phyloP scores from a whole-genome alignment of 2,329 filamentous ascomycete species.

The Neocucurbitaria cava region DNA sequence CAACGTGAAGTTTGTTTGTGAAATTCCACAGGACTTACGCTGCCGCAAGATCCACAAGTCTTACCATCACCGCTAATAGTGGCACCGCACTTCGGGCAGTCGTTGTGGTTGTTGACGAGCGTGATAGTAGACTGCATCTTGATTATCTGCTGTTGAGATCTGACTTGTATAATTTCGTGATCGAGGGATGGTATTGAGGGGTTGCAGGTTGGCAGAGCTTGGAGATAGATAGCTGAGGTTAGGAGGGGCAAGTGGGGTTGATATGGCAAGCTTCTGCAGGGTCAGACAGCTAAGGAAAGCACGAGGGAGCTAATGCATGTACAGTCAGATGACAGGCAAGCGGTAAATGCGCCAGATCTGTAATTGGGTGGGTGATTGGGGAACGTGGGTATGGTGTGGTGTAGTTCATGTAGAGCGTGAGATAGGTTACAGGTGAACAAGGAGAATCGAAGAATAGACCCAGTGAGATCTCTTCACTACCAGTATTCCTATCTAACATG shows the following conservation, averaged over 20 bases:
- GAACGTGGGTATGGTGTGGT: conserved; percentile 14
- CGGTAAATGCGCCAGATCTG: conserved; percentile 23
- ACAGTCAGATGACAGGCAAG: conserved; percentile 40
- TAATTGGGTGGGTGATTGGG: conserved; percentile 29
- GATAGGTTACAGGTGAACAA: conserved; percentile 1
- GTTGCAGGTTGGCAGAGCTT: conserved; percentile 6
- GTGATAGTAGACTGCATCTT: conserved; percentile 37
- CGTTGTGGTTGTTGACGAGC: conserved; percentile 41
- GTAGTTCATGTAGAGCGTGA: conserved; percentile 2
- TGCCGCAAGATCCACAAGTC: conserved; percentile 49
- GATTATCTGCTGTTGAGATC: background rate
- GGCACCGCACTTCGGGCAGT: conserved; percentile 51
- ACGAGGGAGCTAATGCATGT: conserved; percentile 33
- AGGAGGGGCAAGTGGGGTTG: conserved; percentile 46
- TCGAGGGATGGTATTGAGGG: background rate
- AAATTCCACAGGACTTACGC: conserved; percentile 30
- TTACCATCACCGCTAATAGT: conserved; percentile 39
- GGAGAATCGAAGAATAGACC: background rate
- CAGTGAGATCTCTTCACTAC: background rate
- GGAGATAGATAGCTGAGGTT: conserved; percentile 18
- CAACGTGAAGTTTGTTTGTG: background rate
- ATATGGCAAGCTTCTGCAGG: conserved; percentile 32
- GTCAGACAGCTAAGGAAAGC: conserved; percentile 22
- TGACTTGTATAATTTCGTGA: background rate
- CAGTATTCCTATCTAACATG: conserved; percentile 27